A percentile compares a stretch with the other conserved stretches of the same genome.
Evolutionary conservation across 805 yeast species (phyloP).

Genomic region (Wickerhamiella azymoides): DNA sequence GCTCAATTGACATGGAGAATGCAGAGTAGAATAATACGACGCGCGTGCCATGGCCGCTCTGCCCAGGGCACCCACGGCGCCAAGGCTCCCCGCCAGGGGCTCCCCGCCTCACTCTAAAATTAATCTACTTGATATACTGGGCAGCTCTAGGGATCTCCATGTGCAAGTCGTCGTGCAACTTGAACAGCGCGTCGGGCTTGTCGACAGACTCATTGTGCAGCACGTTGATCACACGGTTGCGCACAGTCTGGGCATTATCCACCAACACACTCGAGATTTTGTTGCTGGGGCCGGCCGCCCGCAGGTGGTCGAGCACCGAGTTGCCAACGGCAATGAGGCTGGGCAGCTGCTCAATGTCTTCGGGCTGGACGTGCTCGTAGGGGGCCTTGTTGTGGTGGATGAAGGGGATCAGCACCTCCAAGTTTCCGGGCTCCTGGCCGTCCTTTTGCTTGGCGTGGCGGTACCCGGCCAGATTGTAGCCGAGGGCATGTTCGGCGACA

Average conservation of each 20-base stretch:
- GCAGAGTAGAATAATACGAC: too few species aligned
- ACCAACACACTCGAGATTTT: not conserved
- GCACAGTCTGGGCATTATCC: constrained; percentile 1
- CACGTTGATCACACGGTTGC: constrained; percentile 1
- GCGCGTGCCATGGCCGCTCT: too few species aligned
- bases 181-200: constrained; percentile 1
- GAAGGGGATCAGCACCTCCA: constrained; percentile 1
- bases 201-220: not conserved
- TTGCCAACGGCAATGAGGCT: not conserved
- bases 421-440: not conserved
- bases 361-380: not conserved
- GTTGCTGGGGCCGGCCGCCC: not conserved
- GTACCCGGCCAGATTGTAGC: not conserved
- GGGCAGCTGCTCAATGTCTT: not conserved
- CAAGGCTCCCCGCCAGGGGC: too few species aligned
- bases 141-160: not conserved
- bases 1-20: too few species aligned
- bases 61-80: too few species aligned
- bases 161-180: not conserved
- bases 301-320: constrained; percentile 1
- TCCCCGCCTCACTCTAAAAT: not conserved
- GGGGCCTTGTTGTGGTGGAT: not conserved
- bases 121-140: not conserved
- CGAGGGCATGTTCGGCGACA: not conserved
- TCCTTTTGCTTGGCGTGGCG: not conserved